A percentile compares a stretch with the other conserved stretches of the same genome.
Evolutionary conservation across 345 rosid species (phyloP).

Genomic region (Dipteronia dyeriana): DNA sequence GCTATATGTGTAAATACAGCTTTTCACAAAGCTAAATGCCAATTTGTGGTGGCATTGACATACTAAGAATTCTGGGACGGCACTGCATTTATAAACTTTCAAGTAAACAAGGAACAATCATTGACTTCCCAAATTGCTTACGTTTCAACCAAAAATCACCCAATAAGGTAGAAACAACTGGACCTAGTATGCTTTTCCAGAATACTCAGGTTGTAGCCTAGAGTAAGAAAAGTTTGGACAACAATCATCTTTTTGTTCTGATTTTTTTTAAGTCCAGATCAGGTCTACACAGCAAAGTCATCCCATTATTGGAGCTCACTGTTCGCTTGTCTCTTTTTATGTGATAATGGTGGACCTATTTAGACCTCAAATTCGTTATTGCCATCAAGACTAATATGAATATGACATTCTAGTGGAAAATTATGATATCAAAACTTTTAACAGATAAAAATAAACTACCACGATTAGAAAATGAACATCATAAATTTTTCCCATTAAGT

Average conservation of each 20-base stretch:
- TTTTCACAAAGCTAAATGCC: slow-evolving; percentile 7
- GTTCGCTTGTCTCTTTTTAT: slow-evolving; percentile 22
- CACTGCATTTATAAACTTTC: background rate
- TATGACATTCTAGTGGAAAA: slow-evolving; percentile 10
- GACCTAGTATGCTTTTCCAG: slow-evolving; percentile 4
- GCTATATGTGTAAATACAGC: slow-evolving; percentile 1
- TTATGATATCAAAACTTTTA: background rate
- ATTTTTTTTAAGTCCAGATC: slow-evolving; percentile 17
- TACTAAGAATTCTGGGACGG: background rate
- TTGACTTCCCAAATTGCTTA: slow-evolving; percentile 3
- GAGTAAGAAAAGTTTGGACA: slow-evolving; percentile 13
- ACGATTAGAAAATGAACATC: background rate
- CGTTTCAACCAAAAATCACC: slow-evolving; percentile 19
- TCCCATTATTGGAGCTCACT: slow-evolving; percentile 36
- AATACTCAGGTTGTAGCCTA: background rate
- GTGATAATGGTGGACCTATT: slow-evolving; percentile 36
- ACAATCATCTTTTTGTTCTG: slow-evolving; percentile 12
- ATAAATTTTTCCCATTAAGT: background rate
- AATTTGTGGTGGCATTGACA: background rate
- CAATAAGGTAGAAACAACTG: slow-evolving; percentile 8
- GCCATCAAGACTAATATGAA: slow-evolving; percentile 12
- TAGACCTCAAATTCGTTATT: slow-evolving; percentile 23
- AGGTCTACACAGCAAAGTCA: slow-evolving; percentile 19
- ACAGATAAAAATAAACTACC: background rate
- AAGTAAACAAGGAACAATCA: slow-evolving; percentile 17